phyloP scores from a whole-genome alignment of 495 filamentous ascomycete genomes.

The Penicillium coffeae region DNA sequence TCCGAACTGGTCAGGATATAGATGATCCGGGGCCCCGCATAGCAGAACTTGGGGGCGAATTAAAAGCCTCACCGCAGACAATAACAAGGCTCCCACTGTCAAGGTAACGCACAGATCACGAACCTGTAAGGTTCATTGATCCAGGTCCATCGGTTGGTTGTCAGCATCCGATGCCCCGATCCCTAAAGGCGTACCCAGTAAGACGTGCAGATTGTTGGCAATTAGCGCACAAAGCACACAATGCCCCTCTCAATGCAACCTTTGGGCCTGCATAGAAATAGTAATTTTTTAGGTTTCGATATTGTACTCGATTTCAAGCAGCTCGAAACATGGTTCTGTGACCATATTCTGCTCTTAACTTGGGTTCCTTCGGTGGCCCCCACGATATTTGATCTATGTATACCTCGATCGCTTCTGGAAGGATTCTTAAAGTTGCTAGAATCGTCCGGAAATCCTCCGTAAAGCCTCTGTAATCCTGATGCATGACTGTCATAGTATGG shows the following conservation, averaged over 20 bases:
- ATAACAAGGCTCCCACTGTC: background rate
- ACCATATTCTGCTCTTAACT: background rate
- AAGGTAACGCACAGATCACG: conserved; percentile 6
- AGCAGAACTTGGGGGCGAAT: background rate
- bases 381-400: too few relatives aligned
- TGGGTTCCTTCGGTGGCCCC: background rate
- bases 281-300: background rate
- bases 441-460: too few relatives aligned
- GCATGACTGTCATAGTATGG: too few relatives aligned
- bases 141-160: background rate
- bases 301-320: background rate
- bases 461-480: too few relatives aligned
- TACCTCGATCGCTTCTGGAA: too few relatives aligned
- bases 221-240: background rate
- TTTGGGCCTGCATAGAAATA: background rate
- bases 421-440: too few relatives aligned
- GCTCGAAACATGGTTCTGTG: background rate
- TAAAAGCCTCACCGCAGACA: background rate
- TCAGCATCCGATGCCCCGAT: background rate
- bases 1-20: conserved; percentile 3
- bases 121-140: background rate
- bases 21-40: conserved; percentile 15
- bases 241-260: background rate
- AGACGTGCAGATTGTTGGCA: background rate
- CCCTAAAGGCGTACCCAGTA: background rate